Evolutionary conservation across 192 early-diverging fungal genomes (phyloP), one percentile per base, ranked within the genome.

Genomic region (Geosiphon pyriformis): DNA sequence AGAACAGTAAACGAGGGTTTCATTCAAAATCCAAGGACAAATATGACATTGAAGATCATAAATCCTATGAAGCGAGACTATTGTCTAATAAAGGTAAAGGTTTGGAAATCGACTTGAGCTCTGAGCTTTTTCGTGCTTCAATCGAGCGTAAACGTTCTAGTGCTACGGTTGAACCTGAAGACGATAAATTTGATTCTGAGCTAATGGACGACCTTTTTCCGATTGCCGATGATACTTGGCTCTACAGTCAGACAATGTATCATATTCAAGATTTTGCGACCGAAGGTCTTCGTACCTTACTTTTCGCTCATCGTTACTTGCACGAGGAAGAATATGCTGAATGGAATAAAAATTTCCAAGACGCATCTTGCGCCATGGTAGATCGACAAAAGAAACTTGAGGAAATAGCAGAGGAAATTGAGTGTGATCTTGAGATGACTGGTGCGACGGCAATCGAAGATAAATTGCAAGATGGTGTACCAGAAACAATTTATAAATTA

Each of bases 381-480:
- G 77, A 85, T 51, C 76, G 91, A 27, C 84, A 88, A 55, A 70
- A 74, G 29, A 78, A 80, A 33, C 31, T 83, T 46, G 73, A 75
- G 32, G 57, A 78, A 7, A 81, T 87, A 2, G 91, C 90, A 3
- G 89, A 92, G 47, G 63, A 83, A 18, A 85, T 94, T 32, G 93
- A 95, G 68, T 64, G 68, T n/a, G 83, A 85, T 20, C 64, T 95
- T 37, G 72, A 84, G 10, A 79, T 95, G 29, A 77, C 93, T 0
- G 93, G 93, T 0, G 87, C 90, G 0, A 93, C 92, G 0, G 93
- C 93, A 1, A 95, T 95, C 60, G 93, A 95, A 68, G 93, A 95
- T 68, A 85, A 90, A 57, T 71, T 95, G 63, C 93, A 95, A 63
- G 85, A 79, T 4, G 91, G 90, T 17, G 93, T 95, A 0, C 90